phyloP scores from a whole-genome alignment of 495 filamentous ascomycete genomes.

The Xylaria curta region DNA sequence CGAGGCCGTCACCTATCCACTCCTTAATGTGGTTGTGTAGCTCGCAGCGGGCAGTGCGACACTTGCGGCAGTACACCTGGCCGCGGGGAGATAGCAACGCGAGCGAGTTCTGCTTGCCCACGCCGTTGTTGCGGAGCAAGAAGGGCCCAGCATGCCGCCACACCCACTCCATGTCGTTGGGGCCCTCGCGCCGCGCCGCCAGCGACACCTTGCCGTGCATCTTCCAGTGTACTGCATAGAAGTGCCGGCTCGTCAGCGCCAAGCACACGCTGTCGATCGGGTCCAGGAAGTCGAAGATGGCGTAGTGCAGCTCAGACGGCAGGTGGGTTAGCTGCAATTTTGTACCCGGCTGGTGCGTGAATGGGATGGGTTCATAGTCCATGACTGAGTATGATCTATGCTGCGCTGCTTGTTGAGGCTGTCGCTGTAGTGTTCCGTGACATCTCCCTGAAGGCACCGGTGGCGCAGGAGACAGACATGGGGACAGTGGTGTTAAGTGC shows the following conservation, averaged over 20 bases:
- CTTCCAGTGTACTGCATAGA: slow-evolving; percentile 58
- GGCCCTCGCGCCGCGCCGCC: slow-evolving; percentile 54
- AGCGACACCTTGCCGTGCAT: slow-evolving; percentile 58
- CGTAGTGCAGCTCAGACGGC: slow-evolving; percentile 63
- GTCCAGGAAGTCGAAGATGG: slow-evolving; percentile 61
- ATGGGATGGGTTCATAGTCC: slow-evolving; percentile 52
- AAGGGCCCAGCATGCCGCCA: slow-evolving; percentile 56
- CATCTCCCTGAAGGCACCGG: background rate
- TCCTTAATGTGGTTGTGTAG: slow-evolving; percentile 59
- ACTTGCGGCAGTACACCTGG: slow-evolving; percentile 58
- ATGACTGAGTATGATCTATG: slow-evolving; percentile 54
- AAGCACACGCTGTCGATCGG: slow-evolving; percentile 63
- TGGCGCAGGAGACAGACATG: background rate
- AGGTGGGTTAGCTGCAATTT: slow-evolving; percentile 52
- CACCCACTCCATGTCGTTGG: slow-evolving; percentile 62
- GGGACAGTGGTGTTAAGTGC: slow-evolving; percentile 1
- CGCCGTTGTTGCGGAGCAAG: slow-evolving; percentile 22
- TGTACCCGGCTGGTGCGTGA: slow-evolving; percentile 45
- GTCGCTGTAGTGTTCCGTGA: background rate
- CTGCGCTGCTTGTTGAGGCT: background rate
- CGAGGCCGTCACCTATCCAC: slow-evolving; percentile 55
- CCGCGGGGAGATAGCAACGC: slow-evolving; percentile 50
- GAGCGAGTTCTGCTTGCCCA: slow-evolving; percentile 43
- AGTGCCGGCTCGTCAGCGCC: slow-evolving; percentile 55
- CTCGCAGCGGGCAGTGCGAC: slow-evolving; percentile 59